phyloP scores from a whole-genome alignment of 768 basidiomycete genomes.

The Agrocybe chaxingu region DNA sequence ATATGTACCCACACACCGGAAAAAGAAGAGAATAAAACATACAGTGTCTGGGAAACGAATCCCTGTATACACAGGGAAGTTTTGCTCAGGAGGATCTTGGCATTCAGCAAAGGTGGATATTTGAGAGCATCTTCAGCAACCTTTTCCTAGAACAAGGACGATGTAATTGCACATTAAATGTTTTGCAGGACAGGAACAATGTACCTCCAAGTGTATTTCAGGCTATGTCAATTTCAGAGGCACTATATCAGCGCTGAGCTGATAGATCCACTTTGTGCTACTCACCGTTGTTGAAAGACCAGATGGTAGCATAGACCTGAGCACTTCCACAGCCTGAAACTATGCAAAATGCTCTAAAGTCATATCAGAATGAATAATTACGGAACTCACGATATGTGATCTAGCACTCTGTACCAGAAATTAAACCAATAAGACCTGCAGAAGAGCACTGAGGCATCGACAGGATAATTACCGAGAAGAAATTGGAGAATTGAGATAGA shows the following conservation, averaged over 20 bases:
- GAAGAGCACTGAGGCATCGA: too few relatives aligned
- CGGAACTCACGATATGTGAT: too few relatives aligned
- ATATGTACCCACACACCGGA: neutral
- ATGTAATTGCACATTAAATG: neutral
- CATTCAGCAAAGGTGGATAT: neutral
- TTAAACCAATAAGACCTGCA: too few relatives aligned
- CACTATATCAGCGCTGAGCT: neutral
- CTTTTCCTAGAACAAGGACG: neutral
- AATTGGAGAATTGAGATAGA: too few relatives aligned
- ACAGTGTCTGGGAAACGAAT: neutral
- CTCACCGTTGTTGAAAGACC: neutral
- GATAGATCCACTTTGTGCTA: neutral
- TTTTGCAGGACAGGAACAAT: neutral
- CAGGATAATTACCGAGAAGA: too few relatives aligned
- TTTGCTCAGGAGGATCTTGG: neutral
- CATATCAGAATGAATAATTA: too few relatives aligned
- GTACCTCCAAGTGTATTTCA: neutral
- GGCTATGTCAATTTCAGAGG: neutral
- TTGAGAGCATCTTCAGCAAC: conserved; percentile 1
- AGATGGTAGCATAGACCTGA: too few relatives aligned
- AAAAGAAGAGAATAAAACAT: neutral
- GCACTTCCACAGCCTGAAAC: too few relatives aligned
- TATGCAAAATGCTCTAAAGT: too few relatives aligned
- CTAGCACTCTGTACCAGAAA: too few relatives aligned
- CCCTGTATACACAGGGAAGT: neutral